These are phyloP conservation scores for Teunomyces barrocoloradensis DNA, from an alignment of 805 yeast genomes.

Conservation along the genomic window DNA sequence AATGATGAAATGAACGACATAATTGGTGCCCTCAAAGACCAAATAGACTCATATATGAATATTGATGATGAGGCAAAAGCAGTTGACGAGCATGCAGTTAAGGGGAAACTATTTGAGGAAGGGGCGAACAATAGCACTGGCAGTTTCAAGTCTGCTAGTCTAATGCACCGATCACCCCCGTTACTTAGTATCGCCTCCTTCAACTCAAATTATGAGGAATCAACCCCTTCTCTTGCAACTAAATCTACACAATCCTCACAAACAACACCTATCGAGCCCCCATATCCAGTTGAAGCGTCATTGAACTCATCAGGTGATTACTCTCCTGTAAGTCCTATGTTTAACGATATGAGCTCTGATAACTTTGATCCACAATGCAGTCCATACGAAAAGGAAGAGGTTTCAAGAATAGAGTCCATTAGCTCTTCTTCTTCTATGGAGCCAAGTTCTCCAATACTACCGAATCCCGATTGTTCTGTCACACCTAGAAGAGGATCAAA, in stretches of 20 bases:
- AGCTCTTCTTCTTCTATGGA: constrained; percentile 1
- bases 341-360: neutral
- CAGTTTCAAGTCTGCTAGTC: constrained; percentile 1
- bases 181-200: constrained; percentile 3
- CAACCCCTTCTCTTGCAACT: neutral
- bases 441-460: neutral
- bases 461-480: neutral
- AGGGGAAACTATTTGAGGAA: too few species aligned
- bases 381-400: neutral
- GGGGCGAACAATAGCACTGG: neutral
- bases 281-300: constrained; percentile 3
- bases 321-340: constrained; percentile 1
- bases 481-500: neutral
- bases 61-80: constrained; percentile 6
- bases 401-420: neutral
- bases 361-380: neutral
- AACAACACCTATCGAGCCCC: neutral
- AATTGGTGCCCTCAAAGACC: constrained; percentile 22
- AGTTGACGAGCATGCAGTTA: too few species aligned
- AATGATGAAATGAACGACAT: constrained; percentile 15
- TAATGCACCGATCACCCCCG: constrained; percentile 6
- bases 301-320: neutral
- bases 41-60: constrained; percentile 19
- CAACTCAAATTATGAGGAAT: neutral
- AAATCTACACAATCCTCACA: neutral